These are phyloP conservation scores for Kodamaea fukazawae DNA, from an alignment of 805 yeast genomes.

Conservation along the genomic window DNA sequence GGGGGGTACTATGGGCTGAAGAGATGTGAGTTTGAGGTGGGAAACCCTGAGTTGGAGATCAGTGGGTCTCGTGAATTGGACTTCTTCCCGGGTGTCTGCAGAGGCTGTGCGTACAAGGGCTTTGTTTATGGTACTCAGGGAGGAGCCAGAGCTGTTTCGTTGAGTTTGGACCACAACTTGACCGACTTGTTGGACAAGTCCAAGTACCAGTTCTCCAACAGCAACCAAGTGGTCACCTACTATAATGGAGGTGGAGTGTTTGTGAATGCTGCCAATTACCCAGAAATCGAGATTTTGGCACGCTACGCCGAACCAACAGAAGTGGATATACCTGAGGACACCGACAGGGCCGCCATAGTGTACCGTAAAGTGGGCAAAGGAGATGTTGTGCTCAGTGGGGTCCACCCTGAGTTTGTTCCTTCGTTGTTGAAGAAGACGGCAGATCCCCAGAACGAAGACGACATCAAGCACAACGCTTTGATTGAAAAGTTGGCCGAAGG, in stretches of 20 bases:
- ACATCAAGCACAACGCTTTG: background rate
- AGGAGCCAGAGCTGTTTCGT: constrained; percentile 64
- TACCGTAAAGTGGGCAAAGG: constrained; percentile 71
- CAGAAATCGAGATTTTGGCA: constrained; percentile 71
- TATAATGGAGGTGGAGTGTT: constrained; percentile 92
- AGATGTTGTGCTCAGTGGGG: constrained; percentile 70
- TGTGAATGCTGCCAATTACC: constrained; percentile 62
- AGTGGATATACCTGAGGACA: constrained; percentile 51
- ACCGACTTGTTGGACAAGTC: constrained; percentile 23
- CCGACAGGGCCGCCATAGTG: constrained; percentile 66
- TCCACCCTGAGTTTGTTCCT: constrained; percentile 86
- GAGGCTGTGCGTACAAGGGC: constrained; percentile 82
- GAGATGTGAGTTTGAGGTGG: constrained; percentile 80
- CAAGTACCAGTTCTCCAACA: constrained; percentile 23
- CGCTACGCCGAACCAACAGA: constrained; percentile 56
- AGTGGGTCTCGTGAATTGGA: constrained; percentile 79
- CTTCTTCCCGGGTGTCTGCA: constrained; percentile 77
- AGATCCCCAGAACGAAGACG: constrained; percentile 18
- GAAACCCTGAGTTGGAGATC: constrained; percentile 69
- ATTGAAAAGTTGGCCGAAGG: constrained; percentile 25
- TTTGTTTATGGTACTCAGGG: constrained; percentile 72
- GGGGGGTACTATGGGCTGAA: constrained; percentile 86
- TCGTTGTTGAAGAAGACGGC: constrained; percentile 40
- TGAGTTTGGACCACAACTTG: constrained; percentile 28
- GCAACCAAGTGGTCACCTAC: constrained; percentile 40